Evolutionary conservation across 192 early-diverging fungal genomes (phyloP).

Genomic region (Phlyctochytrium arcticum): DNA sequence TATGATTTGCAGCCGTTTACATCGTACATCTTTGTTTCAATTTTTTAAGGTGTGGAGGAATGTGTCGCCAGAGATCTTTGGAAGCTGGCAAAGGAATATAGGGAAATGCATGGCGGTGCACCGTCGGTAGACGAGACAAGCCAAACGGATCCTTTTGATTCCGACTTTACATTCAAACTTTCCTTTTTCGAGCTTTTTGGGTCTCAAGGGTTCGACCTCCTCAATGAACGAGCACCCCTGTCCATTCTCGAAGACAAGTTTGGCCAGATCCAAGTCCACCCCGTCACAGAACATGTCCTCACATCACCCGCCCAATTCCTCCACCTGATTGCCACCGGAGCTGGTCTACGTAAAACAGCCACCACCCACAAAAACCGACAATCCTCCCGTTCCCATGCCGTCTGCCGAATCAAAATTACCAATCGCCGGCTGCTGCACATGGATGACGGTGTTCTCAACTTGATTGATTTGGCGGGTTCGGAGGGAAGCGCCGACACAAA

Average conservation of each 20-base stretch:
- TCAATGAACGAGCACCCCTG: conserved; percentile 25
- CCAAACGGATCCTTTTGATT: background rate
- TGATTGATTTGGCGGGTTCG: conserved; percentile 52
- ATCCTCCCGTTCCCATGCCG: conserved; percentile 40
- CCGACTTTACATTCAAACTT: conserved; percentile 32
- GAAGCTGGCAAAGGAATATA: conserved; percentile 21
- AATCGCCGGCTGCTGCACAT: conserved; percentile 26
- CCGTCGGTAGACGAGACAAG: background rate
- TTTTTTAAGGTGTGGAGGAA: conserved; percentile 31
- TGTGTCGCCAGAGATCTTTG: conserved; percentile 37
- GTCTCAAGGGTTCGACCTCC: conserved; percentile 31
- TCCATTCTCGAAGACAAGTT: conserved; percentile 42
- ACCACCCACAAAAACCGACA: conserved; percentile 36
- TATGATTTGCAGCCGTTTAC: no score
- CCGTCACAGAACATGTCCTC: conserved; percentile 15
- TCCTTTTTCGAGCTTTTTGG: conserved; percentile 48
- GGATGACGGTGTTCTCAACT: conserved; percentile 47
- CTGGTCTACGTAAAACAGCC: conserved; percentile 25
- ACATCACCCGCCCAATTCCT: conserved; percentile 10
- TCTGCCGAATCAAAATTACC: conserved; percentile 34
- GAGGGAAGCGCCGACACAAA: conserved; percentile 34
- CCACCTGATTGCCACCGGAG: conserved; percentile 15
- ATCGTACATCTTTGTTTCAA: no score
- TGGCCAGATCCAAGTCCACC: conserved; percentile 29
- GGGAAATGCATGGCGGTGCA: background rate